Base-by-base conservation (phyloP, 2,329 filamentous ascomycete genomes). In the Colletotrichum trifolii region DNA sequence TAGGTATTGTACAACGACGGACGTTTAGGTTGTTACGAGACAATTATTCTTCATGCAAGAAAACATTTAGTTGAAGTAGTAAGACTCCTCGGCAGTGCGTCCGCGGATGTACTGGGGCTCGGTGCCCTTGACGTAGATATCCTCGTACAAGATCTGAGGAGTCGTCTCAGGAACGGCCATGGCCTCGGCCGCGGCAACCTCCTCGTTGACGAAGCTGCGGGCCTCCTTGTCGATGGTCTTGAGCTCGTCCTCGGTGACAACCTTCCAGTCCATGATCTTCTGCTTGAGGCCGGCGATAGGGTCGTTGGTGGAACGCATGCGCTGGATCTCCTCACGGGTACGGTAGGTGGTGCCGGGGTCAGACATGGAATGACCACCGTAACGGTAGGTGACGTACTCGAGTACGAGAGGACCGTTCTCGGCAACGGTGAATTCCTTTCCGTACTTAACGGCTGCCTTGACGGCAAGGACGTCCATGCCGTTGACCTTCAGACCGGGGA, bases 331-430 rank as follows among this genome's bases (percentile, higher is more conserved):
- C 86, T 99, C 96, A 82, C 96, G 94, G 73, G 95, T 97, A 81
- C 94, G 91, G 91, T 99, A 99, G 74, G 96, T 98, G 80, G 96
- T 99, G 80, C 96, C 96, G 66, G 96, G 96, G 81, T 99, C 96
- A 77, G 95, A 98, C 96, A 99, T 99, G 83, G 94, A 97, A 90
- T 99, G 96, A 72, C 96, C 96, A 79, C 96, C 96, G 81, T 99
- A 99, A 76, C 96, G 90, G 91, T 99, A 99, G 74, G 96, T 99
- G 76, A 99, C 94, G 81, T 97, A 99, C 85, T 99, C 96, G 80
- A 97, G 91, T 74, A 99, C 96, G 69, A 99, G 87, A 70, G 96
- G 96, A 68, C 95, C 95, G 80, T 97, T 94, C 79, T 91, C 94
- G 67, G 87, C 84, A 66, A 86, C 82, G 70, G 93, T 91, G 85